Conservation (phyloP, 495 filamentous ascomycete genomes). For the Lasiosphaeria ovina region DNA sequence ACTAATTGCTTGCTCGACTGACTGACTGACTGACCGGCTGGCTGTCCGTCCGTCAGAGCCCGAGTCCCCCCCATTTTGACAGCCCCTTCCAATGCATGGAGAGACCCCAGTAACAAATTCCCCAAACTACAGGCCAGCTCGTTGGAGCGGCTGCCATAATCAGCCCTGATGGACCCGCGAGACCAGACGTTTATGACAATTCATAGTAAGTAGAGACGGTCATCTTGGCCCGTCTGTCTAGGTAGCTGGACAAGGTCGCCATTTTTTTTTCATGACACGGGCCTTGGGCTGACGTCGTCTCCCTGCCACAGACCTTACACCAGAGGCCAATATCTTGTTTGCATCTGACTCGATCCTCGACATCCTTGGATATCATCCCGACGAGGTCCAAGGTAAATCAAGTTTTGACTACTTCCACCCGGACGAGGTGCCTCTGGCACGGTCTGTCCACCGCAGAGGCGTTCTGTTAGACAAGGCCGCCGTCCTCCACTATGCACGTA, state of each 20-base stretch:
- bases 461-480: conserved; percentile 82
- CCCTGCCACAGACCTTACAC: conserved; percentile 60
- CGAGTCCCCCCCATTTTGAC: conserved; percentile 6
- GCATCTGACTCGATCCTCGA: conserved; percentile 80
- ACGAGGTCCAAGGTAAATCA: conserved; percentile 73
- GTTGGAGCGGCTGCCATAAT: conserved; percentile 34
- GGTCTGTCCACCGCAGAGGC: conserved; percentile 67
- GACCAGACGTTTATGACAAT: conserved; percentile 92
- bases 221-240: neutral
- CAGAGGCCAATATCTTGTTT: conserved; percentile 78
- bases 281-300: neutral
- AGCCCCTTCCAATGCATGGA: conserved; percentile 27
- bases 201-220: conserved; percentile 63
- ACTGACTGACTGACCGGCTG: conserved; percentile 5
- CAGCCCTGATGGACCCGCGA: conserved; percentile 57
- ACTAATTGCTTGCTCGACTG: conserved; percentile 8
- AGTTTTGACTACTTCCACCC: conserved; percentile 87
- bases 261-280: neutral
- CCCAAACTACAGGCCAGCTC: conserved; percentile 32
- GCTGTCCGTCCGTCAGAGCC: too few species aligned
- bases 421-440: conserved; percentile 74
- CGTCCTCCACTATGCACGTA: conserved; percentile 73
- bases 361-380: conserved; percentile 75
- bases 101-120: conserved; percentile 30
- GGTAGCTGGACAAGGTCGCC: too few species aligned